These are phyloP conservation scores for Globisporangium canariense DNA, from an alignment of 352 stramenopile genomes.

Conservation along the genomic window DNA sequence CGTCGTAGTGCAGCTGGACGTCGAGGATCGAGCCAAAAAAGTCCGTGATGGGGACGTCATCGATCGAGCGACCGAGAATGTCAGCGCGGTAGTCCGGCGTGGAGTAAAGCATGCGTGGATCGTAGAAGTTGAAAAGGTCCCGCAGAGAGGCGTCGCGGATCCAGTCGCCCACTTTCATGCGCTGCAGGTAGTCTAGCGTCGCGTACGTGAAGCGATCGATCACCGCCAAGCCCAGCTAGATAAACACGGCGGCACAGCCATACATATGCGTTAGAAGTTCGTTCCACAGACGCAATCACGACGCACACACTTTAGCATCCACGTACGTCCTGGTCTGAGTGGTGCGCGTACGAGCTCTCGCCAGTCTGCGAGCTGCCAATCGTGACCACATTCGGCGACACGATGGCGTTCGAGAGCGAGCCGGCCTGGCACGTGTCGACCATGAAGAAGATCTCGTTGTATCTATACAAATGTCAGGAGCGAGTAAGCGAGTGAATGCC, in stretches of 20 bases:
- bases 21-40: conserved; percentile 88
- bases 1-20: conserved; percentile 64
- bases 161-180: conserved; percentile 74
- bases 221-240: conserved; percentile 74
- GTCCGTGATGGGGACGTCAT: conserved; percentile 80
- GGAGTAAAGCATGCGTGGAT: conserved; percentile 80
- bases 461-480: conserved; percentile 37
- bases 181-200: conserved; percentile 86
- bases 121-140: conserved; percentile 82
- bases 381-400: conserved; percentile 90
- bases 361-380: conserved; percentile 89
- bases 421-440: conserved; percentile 98
- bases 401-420: conserved; percentile 86
- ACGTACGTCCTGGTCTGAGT: conserved; percentile 72
- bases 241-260: neutral
- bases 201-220: conserved; percentile 90
- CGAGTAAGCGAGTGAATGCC: no score
- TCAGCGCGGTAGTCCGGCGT: conserved; percentile 77
- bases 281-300: neutral
- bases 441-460: conserved; percentile 96
- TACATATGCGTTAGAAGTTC: neutral
- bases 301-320: neutral
- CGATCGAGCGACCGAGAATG: conserved; percentile 65
- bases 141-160: conserved; percentile 60
- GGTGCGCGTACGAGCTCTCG: conserved; percentile 95